Evolutionary conservation across 768 basidiomycete species (phyloP).

Genomic region (Lactifluus rugatus): DNA sequence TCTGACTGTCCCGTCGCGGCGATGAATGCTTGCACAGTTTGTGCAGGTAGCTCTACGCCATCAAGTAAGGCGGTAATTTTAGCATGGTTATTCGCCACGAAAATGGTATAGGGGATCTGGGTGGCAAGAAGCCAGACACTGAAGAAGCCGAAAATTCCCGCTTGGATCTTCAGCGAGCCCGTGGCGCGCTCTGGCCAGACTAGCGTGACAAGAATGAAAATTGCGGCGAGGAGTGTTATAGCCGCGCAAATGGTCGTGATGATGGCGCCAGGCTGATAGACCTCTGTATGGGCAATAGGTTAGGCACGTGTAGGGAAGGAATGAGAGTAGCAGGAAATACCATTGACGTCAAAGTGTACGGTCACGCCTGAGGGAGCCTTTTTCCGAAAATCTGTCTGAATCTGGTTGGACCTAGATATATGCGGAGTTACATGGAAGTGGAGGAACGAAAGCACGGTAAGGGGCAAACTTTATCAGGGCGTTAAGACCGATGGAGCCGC

Average conservation of each 20-base stretch:
- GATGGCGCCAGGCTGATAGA: slow-evolving; percentile 19
- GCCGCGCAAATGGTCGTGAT: slow-evolving; percentile 20
- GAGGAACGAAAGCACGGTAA: not conserved
- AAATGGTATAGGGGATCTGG: slow-evolving; percentile 38
- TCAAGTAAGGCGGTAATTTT: slow-evolving; percentile 35
- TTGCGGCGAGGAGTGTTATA: slow-evolving; percentile 29
- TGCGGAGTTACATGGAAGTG: not conserved
- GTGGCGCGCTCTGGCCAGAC: slow-evolving; percentile 15
- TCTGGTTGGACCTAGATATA: slow-evolving; percentile 9
- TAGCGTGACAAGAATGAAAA: slow-evolving; percentile 23
- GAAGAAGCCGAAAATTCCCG: slow-evolving; percentile 33
- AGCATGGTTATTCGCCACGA: slow-evolving; percentile 38
- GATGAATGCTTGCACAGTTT: slow-evolving; percentile 28
- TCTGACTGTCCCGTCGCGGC: not conserved
- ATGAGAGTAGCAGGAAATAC: slow-evolving; percentile 13
- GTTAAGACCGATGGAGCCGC: slow-evolving; percentile 26
- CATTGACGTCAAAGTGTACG: slow-evolving; percentile 13
- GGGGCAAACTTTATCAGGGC: slow-evolving; percentile 26
- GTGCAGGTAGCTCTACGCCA: slow-evolving; percentile 28
- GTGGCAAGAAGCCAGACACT: slow-evolving; percentile 40
- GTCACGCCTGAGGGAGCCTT: slow-evolving; percentile 12
- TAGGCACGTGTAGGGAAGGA: slow-evolving; percentile 12
- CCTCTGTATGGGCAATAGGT: slow-evolving; percentile 17
- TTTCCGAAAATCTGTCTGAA: not conserved
- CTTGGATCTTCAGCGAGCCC: slow-evolving; percentile 24